phyloP scores from a whole-genome alignment of 2,329 filamentous ascomycete genomes.

The Xylariaceae sp. region DNA sequence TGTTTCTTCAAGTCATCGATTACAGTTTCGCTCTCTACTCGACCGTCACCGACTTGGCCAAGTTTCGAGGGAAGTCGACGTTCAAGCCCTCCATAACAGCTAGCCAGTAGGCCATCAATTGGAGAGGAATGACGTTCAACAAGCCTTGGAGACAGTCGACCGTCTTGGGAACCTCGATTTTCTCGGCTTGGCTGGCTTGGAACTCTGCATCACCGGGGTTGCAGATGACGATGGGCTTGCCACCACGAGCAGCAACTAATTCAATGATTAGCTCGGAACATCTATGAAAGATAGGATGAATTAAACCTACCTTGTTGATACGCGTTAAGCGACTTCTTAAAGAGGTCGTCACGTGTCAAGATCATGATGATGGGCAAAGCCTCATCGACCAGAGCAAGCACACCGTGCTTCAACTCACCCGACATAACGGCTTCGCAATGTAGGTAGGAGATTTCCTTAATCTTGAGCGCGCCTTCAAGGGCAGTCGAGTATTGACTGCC shows the following conservation, averaged over 20 bases:
- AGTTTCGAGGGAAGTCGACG: conserved; percentile 96
- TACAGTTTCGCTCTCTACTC: conserved; percentile 59
- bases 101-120: conserved; percentile 98
- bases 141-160: conserved; percentile 95
- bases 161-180: conserved; percentile 95
- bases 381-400: conserved; percentile 94
- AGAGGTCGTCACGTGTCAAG: conserved; percentile 89
- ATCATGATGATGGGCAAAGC: conserved; percentile 99
- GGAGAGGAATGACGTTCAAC: conserved; percentile 94
- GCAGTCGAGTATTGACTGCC: conserved; percentile 96
- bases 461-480: conserved; percentile 95
- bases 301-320: conserved; percentile 86
- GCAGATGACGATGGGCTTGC: conserved; percentile 98
- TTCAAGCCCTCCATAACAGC: conserved; percentile 94
- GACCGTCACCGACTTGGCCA: conserved; percentile 98
- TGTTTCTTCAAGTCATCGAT: conserved; percentile 10
- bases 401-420: conserved; percentile 98
- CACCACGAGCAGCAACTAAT: conserved; percentile 85
- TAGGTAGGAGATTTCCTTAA: conserved; percentile 99
- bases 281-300: neutral
- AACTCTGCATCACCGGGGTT: conserved; percentile 89
- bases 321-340: conserved; percentile 98
- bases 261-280: conserved; percentile 19
- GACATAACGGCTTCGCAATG: conserved; percentile 99
- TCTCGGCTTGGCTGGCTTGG: conserved; percentile 80